Conservation (phyloP, 139 green algal genomes). For the Coccomyxa sp. region DNA sequence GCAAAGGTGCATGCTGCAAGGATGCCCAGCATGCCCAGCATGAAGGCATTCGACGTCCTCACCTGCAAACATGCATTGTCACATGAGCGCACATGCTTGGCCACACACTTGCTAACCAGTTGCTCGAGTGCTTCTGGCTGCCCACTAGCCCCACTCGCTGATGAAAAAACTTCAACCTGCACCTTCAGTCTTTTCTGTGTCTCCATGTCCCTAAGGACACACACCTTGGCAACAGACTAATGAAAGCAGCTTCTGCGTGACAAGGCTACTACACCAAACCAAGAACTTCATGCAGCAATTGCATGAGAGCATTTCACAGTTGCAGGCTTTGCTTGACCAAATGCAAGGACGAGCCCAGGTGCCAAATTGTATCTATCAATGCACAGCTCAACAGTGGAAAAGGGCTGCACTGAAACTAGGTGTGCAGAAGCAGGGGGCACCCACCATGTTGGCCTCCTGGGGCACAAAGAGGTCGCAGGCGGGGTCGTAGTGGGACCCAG, state of each 20-base stretch:
- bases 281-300: background rate
- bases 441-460: constrained; percentile 52
- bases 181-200: no score
- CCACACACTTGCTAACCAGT: background rate
- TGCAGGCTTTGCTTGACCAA: no score
- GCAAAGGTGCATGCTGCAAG: constrained; percentile 64
- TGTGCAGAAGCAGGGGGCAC: background rate
- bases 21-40: constrained; percentile 74
- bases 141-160: no score
- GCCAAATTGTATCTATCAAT: no score
- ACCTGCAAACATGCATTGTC: constrained; percentile 25
- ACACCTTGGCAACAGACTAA: background rate
- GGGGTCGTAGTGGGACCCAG: constrained; percentile 90
- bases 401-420: no score
- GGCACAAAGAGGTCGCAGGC: constrained; percentile 75
- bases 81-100: background rate
- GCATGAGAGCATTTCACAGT: background rate
- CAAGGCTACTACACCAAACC: no score
- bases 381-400: no score
- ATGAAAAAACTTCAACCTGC: no score
- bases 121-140: no score
- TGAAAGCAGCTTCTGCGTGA: background rate
- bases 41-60: constrained; percentile 75
- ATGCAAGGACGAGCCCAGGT: no score
- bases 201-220: no score